These are phyloP conservation scores for Fusarium austroafricanum DNA, from an alignment of 2,329 filamentous ascomycete genomes.

Conservation along the genomic window DNA sequence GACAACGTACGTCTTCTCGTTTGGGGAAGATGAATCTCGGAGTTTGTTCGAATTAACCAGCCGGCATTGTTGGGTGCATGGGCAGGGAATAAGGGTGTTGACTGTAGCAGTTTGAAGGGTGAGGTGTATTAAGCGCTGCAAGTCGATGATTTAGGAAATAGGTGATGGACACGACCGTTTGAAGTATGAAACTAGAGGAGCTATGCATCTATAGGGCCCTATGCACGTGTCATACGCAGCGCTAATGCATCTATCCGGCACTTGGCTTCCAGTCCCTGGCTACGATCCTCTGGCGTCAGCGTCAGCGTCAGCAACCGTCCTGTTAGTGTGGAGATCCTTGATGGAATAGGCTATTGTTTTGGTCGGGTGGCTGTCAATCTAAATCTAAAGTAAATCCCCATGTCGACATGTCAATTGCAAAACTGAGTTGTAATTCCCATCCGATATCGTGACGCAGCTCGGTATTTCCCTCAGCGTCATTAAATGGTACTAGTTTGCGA, in stretches of 20 bases:
- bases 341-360: too few relatives aligned
- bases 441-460: conserved; percentile 28
- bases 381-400: not conserved
- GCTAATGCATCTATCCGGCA: conserved; percentile 39
- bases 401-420: conserved; percentile 7
- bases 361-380: not conserved
- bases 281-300: conserved; percentile 29
- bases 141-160: conserved; percentile 45
- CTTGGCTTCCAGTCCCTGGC: conserved; percentile 21
- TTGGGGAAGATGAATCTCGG: conserved; percentile 33
- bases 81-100: conserved; percentile 13
- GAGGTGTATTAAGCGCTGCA: conserved; percentile 43
- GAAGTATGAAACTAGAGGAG: conserved; percentile 30
- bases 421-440: not conserved
- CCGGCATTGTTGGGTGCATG: conserved; percentile 8
- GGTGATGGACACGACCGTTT: conserved; percentile 32
- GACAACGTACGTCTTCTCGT: not conserved
- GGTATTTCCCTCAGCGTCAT: not conserved
- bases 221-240: conserved; percentile 24
- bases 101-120: conserved; percentile 28
- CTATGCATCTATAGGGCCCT: conserved; percentile 17
- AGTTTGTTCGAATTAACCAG: conserved; percentile 26
- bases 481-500: not conserved
- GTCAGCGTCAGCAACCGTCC: not conserved
- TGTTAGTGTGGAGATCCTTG: conserved; percentile 17